Conservation (phyloP, 169 alveolate genomes). For the Sarcocystis neurona region DNA sequence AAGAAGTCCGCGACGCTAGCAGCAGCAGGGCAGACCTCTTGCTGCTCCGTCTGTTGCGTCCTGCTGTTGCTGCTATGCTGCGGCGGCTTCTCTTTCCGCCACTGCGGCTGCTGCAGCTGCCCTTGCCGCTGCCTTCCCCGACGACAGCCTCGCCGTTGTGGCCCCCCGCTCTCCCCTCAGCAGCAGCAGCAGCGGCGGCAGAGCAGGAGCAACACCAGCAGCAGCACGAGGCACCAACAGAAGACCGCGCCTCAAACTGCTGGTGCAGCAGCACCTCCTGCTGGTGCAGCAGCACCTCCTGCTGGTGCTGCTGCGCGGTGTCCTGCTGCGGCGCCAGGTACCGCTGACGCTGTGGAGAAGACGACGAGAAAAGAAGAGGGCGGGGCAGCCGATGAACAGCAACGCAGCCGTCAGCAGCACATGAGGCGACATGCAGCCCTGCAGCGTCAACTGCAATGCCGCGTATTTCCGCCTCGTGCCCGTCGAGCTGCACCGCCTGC, state of each 20-base stretch:
- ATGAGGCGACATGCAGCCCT: slow-evolving; percentile 18
- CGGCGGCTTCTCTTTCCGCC: not conserved
- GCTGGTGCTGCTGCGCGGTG: too few relatives aligned
- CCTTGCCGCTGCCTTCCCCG: too few relatives aligned
- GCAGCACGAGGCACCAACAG: too few relatives aligned
- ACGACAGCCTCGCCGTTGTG: not conserved
- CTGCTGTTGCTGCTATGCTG: not conserved
- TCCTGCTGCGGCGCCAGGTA: too few relatives aligned
- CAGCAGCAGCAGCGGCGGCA: too few relatives aligned
- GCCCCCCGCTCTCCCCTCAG: too few relatives aligned
- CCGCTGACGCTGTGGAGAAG: not conserved
- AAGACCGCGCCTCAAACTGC: too few relatives aligned
- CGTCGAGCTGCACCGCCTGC: not conserved
- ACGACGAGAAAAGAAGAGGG: not conserved
- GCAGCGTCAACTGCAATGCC: not conserved
- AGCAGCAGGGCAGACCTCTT: not conserved
- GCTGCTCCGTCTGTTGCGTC: not conserved
- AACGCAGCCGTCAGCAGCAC: slow-evolving; percentile 1
- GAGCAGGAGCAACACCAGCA: too few relatives aligned
- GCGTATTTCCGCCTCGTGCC: not conserved
- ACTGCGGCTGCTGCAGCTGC: not conserved
- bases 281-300: too few relatives aligned
- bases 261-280: too few relatives aligned
- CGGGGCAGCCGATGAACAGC: not conserved
- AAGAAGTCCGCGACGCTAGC: not conserved